These are phyloP conservation scores for Vickermania spadyakhi DNA, from an alignment of 208 protist genomes.

Conservation along the genomic window DNA sequence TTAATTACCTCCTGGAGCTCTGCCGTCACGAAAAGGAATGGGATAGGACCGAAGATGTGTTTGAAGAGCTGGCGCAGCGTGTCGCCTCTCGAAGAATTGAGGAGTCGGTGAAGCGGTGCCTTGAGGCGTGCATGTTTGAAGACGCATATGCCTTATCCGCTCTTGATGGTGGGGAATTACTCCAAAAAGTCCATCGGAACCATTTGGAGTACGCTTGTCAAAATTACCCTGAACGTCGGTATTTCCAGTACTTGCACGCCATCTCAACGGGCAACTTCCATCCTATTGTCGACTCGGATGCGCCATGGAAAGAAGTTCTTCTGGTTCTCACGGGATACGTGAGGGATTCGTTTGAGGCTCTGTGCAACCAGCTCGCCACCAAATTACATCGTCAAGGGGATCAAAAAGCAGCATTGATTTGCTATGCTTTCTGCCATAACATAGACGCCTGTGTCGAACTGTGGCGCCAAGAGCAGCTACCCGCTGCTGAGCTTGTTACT, in stretches of 20 bases:
- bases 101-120: slow-evolving; percentile 66
- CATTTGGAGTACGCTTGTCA: slow-evolving; percentile 32
- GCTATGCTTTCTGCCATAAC: slow-evolving; percentile 70
- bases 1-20: slow-evolving; percentile 35
- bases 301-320: slow-evolving; percentile 75
- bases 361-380: slow-evolving; percentile 54
- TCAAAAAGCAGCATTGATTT: slow-evolving; percentile 56
- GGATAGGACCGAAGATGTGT: slow-evolving; percentile 14
- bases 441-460: slow-evolving; percentile 61
- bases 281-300: slow-evolving; percentile 22
- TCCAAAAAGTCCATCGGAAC: slow-evolving; percentile 47
- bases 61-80: slow-evolving; percentile 32
- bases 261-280: slow-evolving; percentile 58
- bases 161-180: slow-evolving; percentile 44
- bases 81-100: slow-evolving; percentile 52
- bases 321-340: slow-evolving; percentile 58
- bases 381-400: slow-evolving; percentile 33
- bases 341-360: slow-evolving; percentile 48
- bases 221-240: slow-evolving; percentile 32
- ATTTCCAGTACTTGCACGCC: slow-evolving; percentile 56
- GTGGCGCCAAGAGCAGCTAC: slow-evolving; percentile 30
- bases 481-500: slow-evolving; percentile 38
- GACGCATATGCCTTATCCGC: slow-evolving; percentile 75
- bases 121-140: slow-evolving; percentile 43
- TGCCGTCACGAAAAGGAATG: slow-evolving; percentile 2